Percentiles rank a stretch among this genome's conserved stretches.
These are phyloP conservation scores for Phoma sp. DNA, from an alignment of 2,329 filamentous ascomycete species.

Conservation along the genomic window DNA sequence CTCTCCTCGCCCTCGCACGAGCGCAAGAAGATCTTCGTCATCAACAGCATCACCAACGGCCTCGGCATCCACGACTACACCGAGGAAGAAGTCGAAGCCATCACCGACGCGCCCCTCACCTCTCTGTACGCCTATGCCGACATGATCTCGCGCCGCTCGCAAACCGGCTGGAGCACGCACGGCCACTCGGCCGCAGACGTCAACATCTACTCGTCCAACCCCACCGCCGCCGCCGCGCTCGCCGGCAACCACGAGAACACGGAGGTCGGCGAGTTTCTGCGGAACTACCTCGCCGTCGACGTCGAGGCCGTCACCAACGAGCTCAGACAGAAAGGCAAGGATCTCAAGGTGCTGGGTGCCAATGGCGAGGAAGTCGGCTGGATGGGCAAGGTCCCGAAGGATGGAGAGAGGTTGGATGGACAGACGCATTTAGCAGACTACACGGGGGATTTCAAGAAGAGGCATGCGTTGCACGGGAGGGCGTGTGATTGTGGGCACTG, in stretches of 20 bases:
- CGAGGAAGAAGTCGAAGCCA: slow-evolving; percentile 70
- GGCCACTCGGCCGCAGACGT: slow-evolving; percentile 91
- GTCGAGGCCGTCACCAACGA: slow-evolving; percentile 79
- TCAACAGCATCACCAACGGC: slow-evolving; percentile 69
- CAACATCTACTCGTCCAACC: slow-evolving; percentile 88
- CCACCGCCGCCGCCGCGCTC: slow-evolving; percentile 66
- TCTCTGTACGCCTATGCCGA: slow-evolving; percentile 73
- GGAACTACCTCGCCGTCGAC: slow-evolving; percentile 79
- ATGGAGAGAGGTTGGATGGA: slow-evolving; percentile 53
- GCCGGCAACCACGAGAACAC: slow-evolving; percentile 94
- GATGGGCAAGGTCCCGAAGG: slow-evolving; percentile 52
- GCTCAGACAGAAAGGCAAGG: slow-evolving; percentile 64
- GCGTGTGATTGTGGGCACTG: slow-evolving; percentile 42
- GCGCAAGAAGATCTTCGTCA: slow-evolving; percentile 64
- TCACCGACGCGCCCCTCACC: slow-evolving; percentile 65
- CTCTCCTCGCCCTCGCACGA: slow-evolving; percentile 42
- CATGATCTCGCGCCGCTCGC: slow-evolving; percentile 85
- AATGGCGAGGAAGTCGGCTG: slow-evolving; percentile 46
- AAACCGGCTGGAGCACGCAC: slow-evolving; percentile 93
- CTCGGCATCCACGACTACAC: slow-evolving; percentile 79
- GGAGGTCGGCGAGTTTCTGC: slow-evolving; percentile 83
- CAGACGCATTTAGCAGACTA: slow-evolving; percentile 54
- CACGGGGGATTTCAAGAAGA: slow-evolving; percentile 46
- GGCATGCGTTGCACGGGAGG: slow-evolving; percentile 34
- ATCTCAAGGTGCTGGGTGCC: slow-evolving; percentile 37